Base-by-base conservation (phyloP, 2,329 filamentous ascomycete species). In the Orbilia javanica region DNA sequence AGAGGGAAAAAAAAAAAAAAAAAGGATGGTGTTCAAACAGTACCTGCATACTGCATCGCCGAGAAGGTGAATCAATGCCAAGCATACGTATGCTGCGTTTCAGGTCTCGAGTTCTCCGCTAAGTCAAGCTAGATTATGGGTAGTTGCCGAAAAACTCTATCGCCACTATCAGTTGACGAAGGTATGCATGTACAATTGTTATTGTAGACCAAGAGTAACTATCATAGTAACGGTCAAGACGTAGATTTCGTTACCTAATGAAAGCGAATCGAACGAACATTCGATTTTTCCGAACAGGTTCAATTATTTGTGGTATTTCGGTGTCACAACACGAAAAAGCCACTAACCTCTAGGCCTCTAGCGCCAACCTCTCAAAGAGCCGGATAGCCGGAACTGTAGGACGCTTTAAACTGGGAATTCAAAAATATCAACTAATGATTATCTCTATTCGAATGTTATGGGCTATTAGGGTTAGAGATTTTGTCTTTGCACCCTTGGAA, bases 141-240 rank as follows among this genome's bases (percentile, higher is more conserved):
- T 29, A 15, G 11, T 1, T 52, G 25, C 27, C 18, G 25, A 53
- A 29, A 15, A 10, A 1, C 7, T 29, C 25, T 53, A 20, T 57
- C 52, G 10, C 5, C 29, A 57, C 31, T 57, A 57, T 57, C 52
- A 57, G 29, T 39, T 57, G 10, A 36, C 29, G 10, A 22, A 22
- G n/a, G 18, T 7, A 13, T 10, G 1, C 39, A 4, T 57, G 4
- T 22, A 10, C 29, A 6, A 44, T 15, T n/a, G 20, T 20, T 8
- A n/a, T 1, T 13, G 6, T 44, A 11, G 10, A 15, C 27, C 18
- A 31, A n/a, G 34, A 53, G 50, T 53, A 31, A 57, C 39, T 36
- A 36, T 57, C 52, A 57, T 57, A 6, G 10, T 18, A 57, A 57
- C n/a, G n/a, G n/a, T n/a, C n/a, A n/a, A n/a, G n/a, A n/a, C n/a